Percentiles rank a stretch among this genome's conserved stretches.
Conservation (phyloP, 352 stramenopile species). For the Phytophthora pinifolia region DNA sequence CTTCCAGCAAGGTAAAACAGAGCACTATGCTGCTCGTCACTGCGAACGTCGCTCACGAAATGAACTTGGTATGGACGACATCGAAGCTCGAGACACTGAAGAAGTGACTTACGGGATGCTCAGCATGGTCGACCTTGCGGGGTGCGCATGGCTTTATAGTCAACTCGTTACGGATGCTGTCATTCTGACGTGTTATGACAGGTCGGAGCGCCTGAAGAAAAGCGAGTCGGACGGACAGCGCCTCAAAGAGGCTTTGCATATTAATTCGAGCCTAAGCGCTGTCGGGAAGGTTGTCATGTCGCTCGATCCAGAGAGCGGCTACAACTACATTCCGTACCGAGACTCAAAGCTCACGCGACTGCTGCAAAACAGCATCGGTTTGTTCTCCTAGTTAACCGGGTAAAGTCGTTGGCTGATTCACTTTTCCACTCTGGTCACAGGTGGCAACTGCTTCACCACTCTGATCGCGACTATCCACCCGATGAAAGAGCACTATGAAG, state of each 20-base stretch:
- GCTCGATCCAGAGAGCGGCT: conserved; percentile 80
- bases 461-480: conserved; percentile 88
- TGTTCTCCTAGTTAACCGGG: neutral
- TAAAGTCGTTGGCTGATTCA: neutral
- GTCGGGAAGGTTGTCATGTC: conserved; percentile 90
- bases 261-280: conserved; percentile 84
- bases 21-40: neutral
- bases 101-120: conserved; percentile 87
- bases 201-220: conserved; percentile 85
- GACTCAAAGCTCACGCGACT: conserved; percentile 85
- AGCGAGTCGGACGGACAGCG: conserved; percentile 85
- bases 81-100: conserved; percentile 54
- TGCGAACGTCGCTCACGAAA: neutral
- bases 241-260: conserved; percentile 84
- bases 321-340: conserved; percentile 88
- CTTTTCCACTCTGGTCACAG: conserved; percentile 24
- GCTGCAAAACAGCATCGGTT: conserved; percentile 85
- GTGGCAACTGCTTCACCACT: conserved; percentile 86
- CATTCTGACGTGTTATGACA: conserved; percentile 9
- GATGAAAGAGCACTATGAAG: conserved; percentile 89
- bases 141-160: conserved; percentile 22
- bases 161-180: neutral
- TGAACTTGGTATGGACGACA: conserved; percentile 4
- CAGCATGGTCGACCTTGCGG: conserved; percentile 85
- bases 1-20: conserved; percentile 70